Evolutionary conservation across 2,329 filamentous ascomycete species (phyloP).

Genomic region (Phyllachora maydis): DNA sequence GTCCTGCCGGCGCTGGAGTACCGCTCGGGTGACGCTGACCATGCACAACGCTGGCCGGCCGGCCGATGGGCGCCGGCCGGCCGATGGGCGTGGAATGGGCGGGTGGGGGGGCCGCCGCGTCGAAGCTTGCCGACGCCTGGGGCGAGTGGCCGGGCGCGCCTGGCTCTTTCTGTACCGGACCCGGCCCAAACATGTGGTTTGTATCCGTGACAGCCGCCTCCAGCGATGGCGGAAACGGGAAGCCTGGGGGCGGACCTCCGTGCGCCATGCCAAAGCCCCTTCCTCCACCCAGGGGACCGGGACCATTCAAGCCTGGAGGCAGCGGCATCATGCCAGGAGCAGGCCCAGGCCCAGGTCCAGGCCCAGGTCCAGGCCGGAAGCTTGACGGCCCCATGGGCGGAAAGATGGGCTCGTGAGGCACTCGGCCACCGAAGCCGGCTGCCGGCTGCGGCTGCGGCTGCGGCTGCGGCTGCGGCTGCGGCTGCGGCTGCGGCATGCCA

Average conservation of each 20-base stretch:
- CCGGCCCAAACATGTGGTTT: no score
- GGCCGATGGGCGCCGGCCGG: constrained; percentile 70
- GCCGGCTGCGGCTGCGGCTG: no score
- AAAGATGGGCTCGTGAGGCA: no score
- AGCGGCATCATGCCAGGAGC: constrained; percentile 25
- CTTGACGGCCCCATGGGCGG: no score
- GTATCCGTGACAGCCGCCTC: no score
- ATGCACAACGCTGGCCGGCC: constrained; percentile 53
- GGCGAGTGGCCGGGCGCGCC: constrained; percentile 41
- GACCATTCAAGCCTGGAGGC: constrained; percentile 28
- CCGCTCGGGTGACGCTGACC: constrained; percentile 18
- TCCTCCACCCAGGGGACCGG: constrained; percentile 13
- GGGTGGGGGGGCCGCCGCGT: constrained; percentile 20
- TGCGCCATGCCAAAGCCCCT: constrained; percentile 26
- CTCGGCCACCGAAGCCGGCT: no score
- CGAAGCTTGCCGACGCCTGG: constrained; percentile 52
- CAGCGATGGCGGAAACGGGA: no score
- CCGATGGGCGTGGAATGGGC: constrained; percentile 53
- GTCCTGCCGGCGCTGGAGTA: constrained; percentile 9
- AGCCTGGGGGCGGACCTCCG: constrained; percentile 30
- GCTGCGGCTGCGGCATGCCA: no score
- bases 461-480: no score
- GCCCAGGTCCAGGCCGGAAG: constrained; percentile 22
- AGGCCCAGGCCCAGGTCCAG: no score
- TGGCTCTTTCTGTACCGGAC: no score